Conservation (phyloP, 2,329 filamentous ascomycete species). For the Venturia effusa region DNA sequence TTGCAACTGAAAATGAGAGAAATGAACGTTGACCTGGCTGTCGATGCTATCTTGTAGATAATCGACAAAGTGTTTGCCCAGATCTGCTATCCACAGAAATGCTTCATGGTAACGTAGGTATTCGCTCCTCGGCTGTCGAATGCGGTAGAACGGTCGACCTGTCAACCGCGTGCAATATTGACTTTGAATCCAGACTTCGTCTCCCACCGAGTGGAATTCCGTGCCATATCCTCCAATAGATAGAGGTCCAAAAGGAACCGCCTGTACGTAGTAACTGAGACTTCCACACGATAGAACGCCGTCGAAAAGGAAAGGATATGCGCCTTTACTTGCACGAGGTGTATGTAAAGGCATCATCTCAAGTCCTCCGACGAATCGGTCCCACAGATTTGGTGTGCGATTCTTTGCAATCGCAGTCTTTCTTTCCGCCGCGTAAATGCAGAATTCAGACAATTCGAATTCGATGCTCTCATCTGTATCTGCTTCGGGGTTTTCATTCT, state of each 20-base stretch:
- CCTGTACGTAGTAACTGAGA: background rate
- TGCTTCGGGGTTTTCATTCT: background rate
- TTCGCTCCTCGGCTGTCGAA: constrained; percentile 44
- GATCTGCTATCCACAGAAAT: constrained; percentile 60
- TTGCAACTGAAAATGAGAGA: constrained; percentile 44
- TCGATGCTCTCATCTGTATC: background rate
- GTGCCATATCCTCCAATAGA: constrained; percentile 6
- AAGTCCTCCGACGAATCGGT: constrained; percentile 4
- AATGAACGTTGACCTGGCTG: constrained; percentile 25
- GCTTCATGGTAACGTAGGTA: constrained; percentile 52
- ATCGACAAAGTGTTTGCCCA: constrained; percentile 63
- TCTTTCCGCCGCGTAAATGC: background rate
- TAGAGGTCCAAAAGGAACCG: background rate
- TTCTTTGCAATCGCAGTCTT: background rate
- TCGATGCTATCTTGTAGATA: constrained; percentile 36
- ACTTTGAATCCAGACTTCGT: constrained; percentile 45
- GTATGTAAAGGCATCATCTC: constrained; percentile 17
- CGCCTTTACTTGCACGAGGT: constrained; percentile 14
- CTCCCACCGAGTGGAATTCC: constrained; percentile 25
- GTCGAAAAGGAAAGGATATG: constrained; percentile 18
- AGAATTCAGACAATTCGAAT: background rate
- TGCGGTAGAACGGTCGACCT: constrained; percentile 46
- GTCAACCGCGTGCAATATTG: constrained; percentile 25
- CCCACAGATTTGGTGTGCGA: background rate
- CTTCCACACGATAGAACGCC: constrained; percentile 14